Conservation (phyloP, 1,284 basidiomycete genomes). For the Cronartium quercuum region DNA sequence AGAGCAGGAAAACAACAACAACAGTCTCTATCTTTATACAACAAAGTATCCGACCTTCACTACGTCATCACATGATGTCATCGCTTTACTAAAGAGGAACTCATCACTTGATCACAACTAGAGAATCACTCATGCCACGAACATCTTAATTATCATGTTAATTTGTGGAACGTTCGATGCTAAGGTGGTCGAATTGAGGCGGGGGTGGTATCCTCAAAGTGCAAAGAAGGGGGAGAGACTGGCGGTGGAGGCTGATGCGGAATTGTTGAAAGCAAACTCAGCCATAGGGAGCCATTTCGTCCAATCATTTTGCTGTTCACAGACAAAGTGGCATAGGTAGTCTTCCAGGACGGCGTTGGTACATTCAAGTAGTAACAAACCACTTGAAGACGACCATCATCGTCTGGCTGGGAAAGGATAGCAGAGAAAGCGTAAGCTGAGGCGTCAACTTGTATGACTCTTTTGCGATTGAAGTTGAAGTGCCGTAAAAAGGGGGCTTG, state of each 20-base stretch:
- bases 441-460: too few relatives aligned
- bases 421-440: conserved; percentile 36
- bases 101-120: too few relatives aligned
- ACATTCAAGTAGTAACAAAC: conserved; percentile 29
- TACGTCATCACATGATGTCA: too few relatives aligned
- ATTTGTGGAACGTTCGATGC: background rate
- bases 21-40: too few relatives aligned
- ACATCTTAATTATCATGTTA: background rate
- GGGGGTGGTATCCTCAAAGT: conserved; percentile 50
- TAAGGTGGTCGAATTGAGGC: conserved; percentile 16
- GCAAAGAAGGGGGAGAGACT: conserved; percentile 52
- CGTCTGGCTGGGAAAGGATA: conserved; percentile 36
- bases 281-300: conserved; percentile 40
- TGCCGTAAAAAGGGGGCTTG: background rate
- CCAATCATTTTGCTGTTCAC: conserved; percentile 40
- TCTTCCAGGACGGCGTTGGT: conserved; percentile 17
- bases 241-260: conserved; percentile 44
- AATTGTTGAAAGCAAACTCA: conserved; percentile 50
- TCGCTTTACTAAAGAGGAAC: too few relatives aligned
- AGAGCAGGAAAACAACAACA: too few relatives aligned
- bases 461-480: conserved; percentile 41
- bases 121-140: background rate
- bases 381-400: conserved; percentile 9
- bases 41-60: background rate
- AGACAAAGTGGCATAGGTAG: conserved; percentile 44